A percentile compares a stretch with the other conserved stretches of the same genome.
These are phyloP conservation scores for Colletotrichum orchidophilum DNA, from an alignment of 2,329 filamentous ascomycete genomes.

Conservation along the genomic window DNA sequence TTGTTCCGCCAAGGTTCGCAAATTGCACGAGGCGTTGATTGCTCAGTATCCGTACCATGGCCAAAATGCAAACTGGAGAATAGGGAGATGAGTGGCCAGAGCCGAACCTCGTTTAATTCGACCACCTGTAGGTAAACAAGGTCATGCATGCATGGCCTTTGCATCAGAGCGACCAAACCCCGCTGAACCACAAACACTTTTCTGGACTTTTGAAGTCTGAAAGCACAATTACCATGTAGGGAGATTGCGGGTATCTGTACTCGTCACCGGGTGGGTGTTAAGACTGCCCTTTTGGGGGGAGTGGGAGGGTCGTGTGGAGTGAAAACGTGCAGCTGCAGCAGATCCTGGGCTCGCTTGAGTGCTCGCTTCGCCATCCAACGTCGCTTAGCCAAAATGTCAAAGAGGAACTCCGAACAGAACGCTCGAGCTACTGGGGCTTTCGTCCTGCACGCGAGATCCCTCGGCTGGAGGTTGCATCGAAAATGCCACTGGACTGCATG, in stretches of 20 bases:
- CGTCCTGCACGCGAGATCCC: background rate
- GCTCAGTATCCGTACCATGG: too few species aligned
- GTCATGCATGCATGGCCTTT: background rate
- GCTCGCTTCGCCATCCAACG: background rate
- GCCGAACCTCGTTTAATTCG: background rate
- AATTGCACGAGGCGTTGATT: too few species aligned
- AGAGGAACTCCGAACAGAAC: too few species aligned
- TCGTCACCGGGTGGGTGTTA: background rate
- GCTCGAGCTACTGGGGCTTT: background rate
- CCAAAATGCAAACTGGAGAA: too few species aligned
- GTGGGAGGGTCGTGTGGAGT: background rate
- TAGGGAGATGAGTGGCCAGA: too few species aligned
- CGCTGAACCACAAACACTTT: background rate
- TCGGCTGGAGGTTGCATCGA: background rate
- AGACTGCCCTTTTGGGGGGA: background rate
- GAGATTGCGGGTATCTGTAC: background rate
- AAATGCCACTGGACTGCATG: background rate
- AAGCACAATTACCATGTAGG: background rate
- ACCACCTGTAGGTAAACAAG: background rate
- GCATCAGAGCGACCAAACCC: background rate
- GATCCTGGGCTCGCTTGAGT: background rate
- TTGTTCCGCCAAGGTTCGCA: too few species aligned
- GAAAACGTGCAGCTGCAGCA: background rate
- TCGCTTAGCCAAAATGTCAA: background rate
- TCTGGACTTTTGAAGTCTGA: background rate